Evolutionary conservation across 108 stramenopile genomes (phyloP), one percentile per base, ranked within the genome.

Genomic region (Cyclotella kingstonii): DNA sequence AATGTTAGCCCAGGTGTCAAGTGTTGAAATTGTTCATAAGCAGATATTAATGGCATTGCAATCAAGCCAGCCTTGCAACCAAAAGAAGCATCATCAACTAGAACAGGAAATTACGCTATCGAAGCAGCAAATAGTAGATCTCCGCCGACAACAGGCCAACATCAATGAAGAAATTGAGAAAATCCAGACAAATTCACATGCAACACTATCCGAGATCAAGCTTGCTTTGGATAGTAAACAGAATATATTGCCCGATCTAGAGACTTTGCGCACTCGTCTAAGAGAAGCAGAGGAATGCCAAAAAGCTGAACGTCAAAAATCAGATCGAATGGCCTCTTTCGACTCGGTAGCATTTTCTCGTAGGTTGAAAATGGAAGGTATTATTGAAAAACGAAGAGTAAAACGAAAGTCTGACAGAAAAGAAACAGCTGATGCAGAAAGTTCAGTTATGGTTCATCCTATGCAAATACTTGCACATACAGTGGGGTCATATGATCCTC

Each of bases 31-130:
- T 23, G 23, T 73, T 15, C 47, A 56, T 41, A 38, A 45, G 29
- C 35, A 57, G 26, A 55, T 76, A n/a, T 28, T 67, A 30, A 23
- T 68, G 18, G 56, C 48, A 12, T 58, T 66, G 36, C 54, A 66
- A n/a, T 12, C 15, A 30, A 36, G 27, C 43, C 53, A 54, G 9
- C 66, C 76, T 1, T 55, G 55, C 40, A 43, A 49, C 48, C 29
- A 53, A 35, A 46, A 38, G 12, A 66, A 43, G n/a, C 43, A 76
- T 41, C 52, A 69, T n/a, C 18, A 58, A 11, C 54, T 81, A 19
- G 80, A 77, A 33, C 71, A 68, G 25, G 66, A 77, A 46, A 63
- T 73, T 31, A 19, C 30, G 14, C 56, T 77, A 1, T 58, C 43
- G 2, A 59, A 48, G 14, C 53, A 67, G 45, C 75, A 81, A 47